Conservation (phyloP, 176 grass and related monocot species). For the Alopecurus myosuroides region DNA sequence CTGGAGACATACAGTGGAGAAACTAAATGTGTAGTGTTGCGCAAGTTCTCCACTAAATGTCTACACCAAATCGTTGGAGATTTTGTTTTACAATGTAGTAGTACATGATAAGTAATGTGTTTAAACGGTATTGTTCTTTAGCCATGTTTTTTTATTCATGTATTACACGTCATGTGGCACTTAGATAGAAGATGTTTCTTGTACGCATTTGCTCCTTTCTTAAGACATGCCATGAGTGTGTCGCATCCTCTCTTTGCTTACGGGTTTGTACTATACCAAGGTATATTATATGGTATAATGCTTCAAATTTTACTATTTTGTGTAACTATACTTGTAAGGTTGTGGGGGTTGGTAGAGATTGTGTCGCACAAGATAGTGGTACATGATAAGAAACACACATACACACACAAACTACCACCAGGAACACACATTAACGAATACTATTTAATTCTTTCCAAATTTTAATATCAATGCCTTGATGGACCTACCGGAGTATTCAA, state of each 20-base stretch:
- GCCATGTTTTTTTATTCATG: neutral
- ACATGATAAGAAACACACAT: neutral
- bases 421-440: neutral
- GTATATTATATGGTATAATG: no score
- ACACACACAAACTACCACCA: neutral
- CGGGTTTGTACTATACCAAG: no score
- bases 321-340: neutral
- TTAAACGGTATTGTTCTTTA: neutral
- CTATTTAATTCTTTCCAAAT: neutral
- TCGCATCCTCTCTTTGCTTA: no score
- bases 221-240: neutral
- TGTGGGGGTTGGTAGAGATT: neutral
- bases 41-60: no score
- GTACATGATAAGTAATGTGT: no score
- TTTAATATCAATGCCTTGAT: neutral
- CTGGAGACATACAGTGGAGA: no score
- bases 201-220: no score
- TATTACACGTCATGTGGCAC: neutral
- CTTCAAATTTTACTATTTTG: neutral
- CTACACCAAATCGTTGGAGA: no score
- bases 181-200: no score
- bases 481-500: neutral
- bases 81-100: no score
- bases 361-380: neutral
- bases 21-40: no score